Conservation (phyloP, 2,329 filamentous ascomycete species). For the Zalaria sp. region DNA sequence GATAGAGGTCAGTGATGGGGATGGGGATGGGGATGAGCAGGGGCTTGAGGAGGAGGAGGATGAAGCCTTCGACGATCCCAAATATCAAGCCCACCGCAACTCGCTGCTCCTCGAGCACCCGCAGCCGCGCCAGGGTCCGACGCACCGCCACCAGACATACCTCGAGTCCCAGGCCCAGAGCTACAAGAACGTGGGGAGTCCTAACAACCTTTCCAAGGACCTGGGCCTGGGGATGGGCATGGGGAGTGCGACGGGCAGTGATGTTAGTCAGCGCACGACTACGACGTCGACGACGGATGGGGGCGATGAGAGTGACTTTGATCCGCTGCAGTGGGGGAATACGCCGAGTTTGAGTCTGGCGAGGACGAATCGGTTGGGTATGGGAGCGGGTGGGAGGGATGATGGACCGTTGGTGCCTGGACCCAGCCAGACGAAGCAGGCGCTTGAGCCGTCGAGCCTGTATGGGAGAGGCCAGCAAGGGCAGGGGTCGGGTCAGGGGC, state of each 20-base stretch:
- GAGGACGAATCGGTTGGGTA: conserved; percentile 6
- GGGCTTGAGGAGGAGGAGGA: not conserved
- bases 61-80: conserved; percentile 46
- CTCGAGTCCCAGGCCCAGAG: conserved; percentile 60
- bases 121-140: conserved; percentile 60
- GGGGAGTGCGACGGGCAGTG: conserved; percentile 14
- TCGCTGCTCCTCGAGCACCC: conserved; percentile 69
- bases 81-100: conserved; percentile 71
- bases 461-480: conserved; percentile 3
- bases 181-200: conserved; percentile 46
- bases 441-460: conserved; percentile 8
- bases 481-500: not conserved
- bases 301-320: conserved; percentile 17
- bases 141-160: conserved; percentile 57
- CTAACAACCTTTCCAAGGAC: too few species aligned
- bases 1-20: too few species aligned
- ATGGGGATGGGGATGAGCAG: not conserved
- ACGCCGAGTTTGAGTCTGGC: conserved; percentile 23
- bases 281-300: too few species aligned
- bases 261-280: conserved; percentile 19
- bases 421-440: conserved; percentile 3
- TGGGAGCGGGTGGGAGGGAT: conserved; percentile 40
- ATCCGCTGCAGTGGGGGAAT: conserved; percentile 35
- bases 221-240: too few species aligned
- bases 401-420: conserved; percentile 46